These are phyloP conservation scores for Hygrocybe punicea DNA, from an alignment of 768 basidiomycete species.

Conservation along the genomic window DNA sequence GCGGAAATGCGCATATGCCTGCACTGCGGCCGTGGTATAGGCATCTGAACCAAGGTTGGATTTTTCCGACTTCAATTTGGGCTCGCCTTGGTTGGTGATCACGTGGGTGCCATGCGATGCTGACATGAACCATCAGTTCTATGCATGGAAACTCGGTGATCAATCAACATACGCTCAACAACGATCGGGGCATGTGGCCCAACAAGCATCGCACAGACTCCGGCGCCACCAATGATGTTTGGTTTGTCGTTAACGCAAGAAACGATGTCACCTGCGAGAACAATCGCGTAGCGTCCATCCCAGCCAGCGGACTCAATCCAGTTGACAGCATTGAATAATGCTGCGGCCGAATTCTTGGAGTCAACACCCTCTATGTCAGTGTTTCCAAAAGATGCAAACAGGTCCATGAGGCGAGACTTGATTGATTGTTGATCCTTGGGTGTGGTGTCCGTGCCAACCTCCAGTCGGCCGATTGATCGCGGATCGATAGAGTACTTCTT, in stretches of 20 bases:
- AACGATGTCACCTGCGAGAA: slow-evolving; percentile 95
- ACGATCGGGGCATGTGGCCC: slow-evolving; percentile 93
- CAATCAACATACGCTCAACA: slow-evolving; percentile 75
- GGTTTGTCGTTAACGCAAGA: slow-evolving; percentile 80
- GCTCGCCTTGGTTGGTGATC: background rate
- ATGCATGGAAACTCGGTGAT: background rate
- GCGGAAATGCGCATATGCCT: background rate
- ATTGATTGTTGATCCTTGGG: slow-evolving; percentile 70
- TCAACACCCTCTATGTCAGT: slow-evolving; percentile 97
- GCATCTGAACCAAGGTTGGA: background rate
- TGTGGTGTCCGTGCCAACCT: slow-evolving; percentile 97
- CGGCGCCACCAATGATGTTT: slow-evolving; percentile 94
- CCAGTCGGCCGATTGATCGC: slow-evolving; percentile 91
- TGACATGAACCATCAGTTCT: background rate
- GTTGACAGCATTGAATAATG: slow-evolving; percentile 96
- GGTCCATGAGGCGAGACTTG: slow-evolving; percentile 97
- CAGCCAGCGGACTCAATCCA: slow-evolving; percentile 94
- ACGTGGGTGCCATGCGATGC: background rate
- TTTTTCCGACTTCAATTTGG: too few species aligned
- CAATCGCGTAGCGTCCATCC: slow-evolving; percentile 97
- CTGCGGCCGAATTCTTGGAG: slow-evolving; percentile 97
- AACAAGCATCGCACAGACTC: slow-evolving; percentile 89
- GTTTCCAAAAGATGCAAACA: slow-evolving; percentile 89
- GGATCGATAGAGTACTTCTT: slow-evolving; percentile 95
- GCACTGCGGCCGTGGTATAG: background rate